Percentiles rank a stretch among this genome's conserved stretches.
These are phyloP conservation scores for Lasiodiplodia gonubiensis DNA, from an alignment of 2,329 filamentous ascomycete genomes.

Conservation along the genomic window DNA sequence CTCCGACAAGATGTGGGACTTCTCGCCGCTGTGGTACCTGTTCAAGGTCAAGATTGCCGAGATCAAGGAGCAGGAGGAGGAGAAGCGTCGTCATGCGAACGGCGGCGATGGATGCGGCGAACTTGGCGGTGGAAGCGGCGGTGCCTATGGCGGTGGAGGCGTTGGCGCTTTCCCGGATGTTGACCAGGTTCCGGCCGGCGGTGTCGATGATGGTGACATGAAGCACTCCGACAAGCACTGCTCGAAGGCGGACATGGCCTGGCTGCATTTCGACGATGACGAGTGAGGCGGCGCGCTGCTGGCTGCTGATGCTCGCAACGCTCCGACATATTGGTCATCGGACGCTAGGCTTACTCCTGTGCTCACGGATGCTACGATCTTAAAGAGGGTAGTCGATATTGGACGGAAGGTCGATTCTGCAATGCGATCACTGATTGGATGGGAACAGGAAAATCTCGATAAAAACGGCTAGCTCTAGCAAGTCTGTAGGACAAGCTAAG, in stretches of 20 bases:
- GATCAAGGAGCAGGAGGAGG: neutral
- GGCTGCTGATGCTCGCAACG: neutral
- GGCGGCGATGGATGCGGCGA: neutral
- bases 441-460: neutral
- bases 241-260: neutral
- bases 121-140: neutral
- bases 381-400: neutral
- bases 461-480: neutral
- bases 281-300: neutral
- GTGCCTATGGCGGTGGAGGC: neutral
- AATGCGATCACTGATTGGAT: neutral
- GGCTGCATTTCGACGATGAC: neutral
- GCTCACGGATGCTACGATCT: neutral
- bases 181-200: neutral
- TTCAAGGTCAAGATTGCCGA: neutral
- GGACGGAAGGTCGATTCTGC: neutral
- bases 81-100: neutral
- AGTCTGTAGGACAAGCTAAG: neutral
- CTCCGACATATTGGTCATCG: neutral
- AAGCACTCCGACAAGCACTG: neutral
- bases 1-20: neutral
- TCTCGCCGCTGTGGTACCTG: conserved; percentile 26
- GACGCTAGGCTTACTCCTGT: neutral
- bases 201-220: neutral
- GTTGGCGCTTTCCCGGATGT: neutral